phyloP scores from a whole-genome alignment of 2,329 filamentous ascomycete genomes.

The Pestalotiopsis fici region DNA sequence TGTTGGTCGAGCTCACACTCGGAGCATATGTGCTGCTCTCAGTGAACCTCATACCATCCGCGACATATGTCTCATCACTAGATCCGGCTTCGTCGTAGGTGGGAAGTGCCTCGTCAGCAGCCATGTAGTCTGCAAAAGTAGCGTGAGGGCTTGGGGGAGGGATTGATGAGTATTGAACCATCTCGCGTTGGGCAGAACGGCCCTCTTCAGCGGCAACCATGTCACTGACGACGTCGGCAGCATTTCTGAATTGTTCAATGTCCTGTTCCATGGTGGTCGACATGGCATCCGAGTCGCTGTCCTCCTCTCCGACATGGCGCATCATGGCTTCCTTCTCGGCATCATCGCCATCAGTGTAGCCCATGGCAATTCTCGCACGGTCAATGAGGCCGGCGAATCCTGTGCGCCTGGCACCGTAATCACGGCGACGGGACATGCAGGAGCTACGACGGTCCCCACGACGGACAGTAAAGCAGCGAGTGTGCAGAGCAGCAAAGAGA shows the following conservation, averaged over 20 bases:
- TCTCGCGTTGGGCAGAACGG: constrained; percentile 18
- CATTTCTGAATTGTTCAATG: constrained; percentile 47
- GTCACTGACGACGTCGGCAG: constrained; percentile 45
- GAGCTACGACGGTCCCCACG: constrained; percentile 25
- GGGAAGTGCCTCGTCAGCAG: constrained; percentile 40
- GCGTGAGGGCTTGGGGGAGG: constrained; percentile 27
- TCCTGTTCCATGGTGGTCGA: constrained; percentile 48
- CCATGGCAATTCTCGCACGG: constrained; percentile 22
- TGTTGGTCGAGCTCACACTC: constrained; percentile 15
- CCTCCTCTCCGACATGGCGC: constrained; percentile 20
- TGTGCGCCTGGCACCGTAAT: constrained; percentile 14
- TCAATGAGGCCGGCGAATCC: constrained; percentile 32
- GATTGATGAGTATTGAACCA: constrained; percentile 5
- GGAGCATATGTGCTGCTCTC: constrained; percentile 24
- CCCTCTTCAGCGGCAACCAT: constrained; percentile 47
- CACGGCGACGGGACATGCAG: constrained; percentile 8
- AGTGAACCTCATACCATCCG: constrained; percentile 42
- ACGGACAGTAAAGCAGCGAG: constrained; percentile 25
- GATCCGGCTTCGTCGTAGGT: constrained; percentile 37
- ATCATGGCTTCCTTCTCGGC: constrained; percentile 39
- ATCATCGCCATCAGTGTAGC: constrained; percentile 22
- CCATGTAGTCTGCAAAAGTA: constrained; percentile 30
- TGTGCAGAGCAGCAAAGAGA: constrained; percentile 23
- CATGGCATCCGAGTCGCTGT: constrained; percentile 26
- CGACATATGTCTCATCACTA: constrained; percentile 36